Conservation (phyloP, 1,284 basidiomycete genomes). For the Ustilago sp. region DNA sequence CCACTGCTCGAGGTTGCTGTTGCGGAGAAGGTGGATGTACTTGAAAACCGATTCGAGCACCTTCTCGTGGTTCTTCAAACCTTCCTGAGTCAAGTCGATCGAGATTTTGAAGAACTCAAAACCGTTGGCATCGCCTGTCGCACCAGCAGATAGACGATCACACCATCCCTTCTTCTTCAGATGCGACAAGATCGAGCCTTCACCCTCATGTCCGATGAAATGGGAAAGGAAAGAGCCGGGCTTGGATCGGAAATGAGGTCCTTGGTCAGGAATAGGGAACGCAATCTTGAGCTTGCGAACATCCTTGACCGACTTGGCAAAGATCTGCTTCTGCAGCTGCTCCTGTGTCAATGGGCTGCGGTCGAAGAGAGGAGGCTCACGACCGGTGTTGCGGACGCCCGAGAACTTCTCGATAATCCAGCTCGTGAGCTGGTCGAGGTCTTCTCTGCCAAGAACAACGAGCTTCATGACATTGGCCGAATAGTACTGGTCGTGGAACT, state of each 20-base stretch:
- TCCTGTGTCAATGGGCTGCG: constrained; percentile 76
- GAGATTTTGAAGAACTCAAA: constrained; percentile 91
- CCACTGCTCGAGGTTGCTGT: constrained; percentile 77
- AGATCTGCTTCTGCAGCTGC: constrained; percentile 79
- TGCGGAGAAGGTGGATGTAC: constrained; percentile 86
- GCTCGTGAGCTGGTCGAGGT: constrained; percentile 81
- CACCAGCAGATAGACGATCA: constrained; percentile 81
- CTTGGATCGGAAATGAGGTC: constrained; percentile 81
- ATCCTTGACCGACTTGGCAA: constrained; percentile 89
- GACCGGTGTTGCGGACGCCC: constrained; percentile 78
- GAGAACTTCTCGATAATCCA: constrained; percentile 82
- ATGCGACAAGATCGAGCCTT: constrained; percentile 90
- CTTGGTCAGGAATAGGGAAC: constrained; percentile 78
- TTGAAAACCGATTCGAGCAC: constrained; percentile 83
- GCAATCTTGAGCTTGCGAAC: constrained; percentile 87
- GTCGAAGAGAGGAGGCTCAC: constrained; percentile 76
- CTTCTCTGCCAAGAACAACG: constrained; percentile 88
- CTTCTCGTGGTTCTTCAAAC: constrained; percentile 86
- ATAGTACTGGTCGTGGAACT: constrained; percentile 95
- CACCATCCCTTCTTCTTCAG: constrained; percentile 93
- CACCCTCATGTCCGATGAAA: constrained; percentile 94
- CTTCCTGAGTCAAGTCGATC: constrained; percentile 83
- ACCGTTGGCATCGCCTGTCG: constrained; percentile 77
- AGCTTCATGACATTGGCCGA: constrained; percentile 94
- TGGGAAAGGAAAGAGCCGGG: constrained; percentile 85